phyloP scores from a whole-genome alignment of 768 basidiomycete species.

The Clavulina sp. region DNA sequence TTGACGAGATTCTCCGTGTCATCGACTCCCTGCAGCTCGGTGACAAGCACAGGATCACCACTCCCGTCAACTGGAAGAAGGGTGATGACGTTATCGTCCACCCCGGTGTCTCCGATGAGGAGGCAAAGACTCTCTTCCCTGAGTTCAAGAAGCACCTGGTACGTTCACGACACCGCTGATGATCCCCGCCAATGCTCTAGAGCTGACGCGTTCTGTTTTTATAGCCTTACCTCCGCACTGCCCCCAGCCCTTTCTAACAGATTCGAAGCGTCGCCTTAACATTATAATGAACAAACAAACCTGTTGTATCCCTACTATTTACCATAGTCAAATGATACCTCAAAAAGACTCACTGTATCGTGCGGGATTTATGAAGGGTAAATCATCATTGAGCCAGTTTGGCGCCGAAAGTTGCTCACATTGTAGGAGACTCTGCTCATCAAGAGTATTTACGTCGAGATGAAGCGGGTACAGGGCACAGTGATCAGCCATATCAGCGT shows the following conservation, averaged over 20 bases:
- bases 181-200: not conserved
- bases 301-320: too few relatives aligned
- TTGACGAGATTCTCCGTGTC: constrained; percentile 57
- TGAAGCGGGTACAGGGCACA: too few relatives aligned
- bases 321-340: too few relatives aligned
- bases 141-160: constrained; percentile 16
- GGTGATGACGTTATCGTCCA: constrained; percentile 92
- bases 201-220: constrained; percentile 5
- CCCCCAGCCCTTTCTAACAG: constrained; percentile 18
- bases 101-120: constrained; percentile 62
- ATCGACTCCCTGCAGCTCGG: constrained; percentile 88
- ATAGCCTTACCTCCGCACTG: constrained; percentile 80
- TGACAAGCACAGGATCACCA: constrained; percentile 60
- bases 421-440: too few relatives aligned
- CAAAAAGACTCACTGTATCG: too few relatives aligned
- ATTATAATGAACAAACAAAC: too few relatives aligned
- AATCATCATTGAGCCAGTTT: too few relatives aligned
- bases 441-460: too few relatives aligned
- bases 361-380: too few relatives aligned
- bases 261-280: too few relatives aligned
- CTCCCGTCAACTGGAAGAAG: constrained; percentile 89
- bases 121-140: constrained; percentile 86
- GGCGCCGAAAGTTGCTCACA: too few relatives aligned
- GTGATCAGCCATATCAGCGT: too few relatives aligned
- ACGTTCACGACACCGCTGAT: not conserved